Percentiles rank a stretch among this genome's conserved stretches.
phyloP scores from a whole-genome alignment of 169 alveolate genomes.

The Plasmodium gallinaceum region DNA sequence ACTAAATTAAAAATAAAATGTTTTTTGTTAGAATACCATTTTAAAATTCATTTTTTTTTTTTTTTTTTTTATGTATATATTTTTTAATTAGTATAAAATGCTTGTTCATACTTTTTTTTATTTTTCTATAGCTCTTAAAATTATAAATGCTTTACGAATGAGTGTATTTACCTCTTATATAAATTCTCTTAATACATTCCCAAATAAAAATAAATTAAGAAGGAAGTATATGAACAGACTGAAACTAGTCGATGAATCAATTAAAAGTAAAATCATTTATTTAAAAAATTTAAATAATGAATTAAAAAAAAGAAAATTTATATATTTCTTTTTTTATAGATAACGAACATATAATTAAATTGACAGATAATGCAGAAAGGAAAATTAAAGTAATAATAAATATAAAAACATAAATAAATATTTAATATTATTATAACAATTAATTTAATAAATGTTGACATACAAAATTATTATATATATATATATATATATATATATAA shows the following conservation, averaged over 20 bases:
- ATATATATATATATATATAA: background rate
- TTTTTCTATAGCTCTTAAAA: constrained; percentile 18
- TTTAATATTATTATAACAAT: background rate
- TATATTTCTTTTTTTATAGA: constrained; percentile 17
- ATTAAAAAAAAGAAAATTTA: background rate
- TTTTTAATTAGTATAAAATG: constrained; percentile 31
- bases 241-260: constrained; percentile 46
- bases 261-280: constrained; percentile 47
- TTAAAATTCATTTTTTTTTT: background rate
- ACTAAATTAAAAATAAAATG: constrained; percentile 15
- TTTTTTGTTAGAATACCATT: constrained; percentile 27
- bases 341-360: constrained; percentile 73
- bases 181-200: background rate
- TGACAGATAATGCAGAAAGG: constrained; percentile 51
- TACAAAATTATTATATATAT: background rate
- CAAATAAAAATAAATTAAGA: background rate
- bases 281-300: background rate
- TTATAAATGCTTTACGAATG: constrained; percentile 10
- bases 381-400: constrained; percentile 58
- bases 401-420: background rate
- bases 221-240: constrained; percentile 30
- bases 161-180: constrained; percentile 16
- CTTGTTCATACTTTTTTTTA: constrained; percentile 25
- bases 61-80: constrained; percentile 9
- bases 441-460: background rate